Base-by-base conservation (phyloP, 2,329 filamentous ascomycete genomes). In the Colletotrichum sp. region DNA sequence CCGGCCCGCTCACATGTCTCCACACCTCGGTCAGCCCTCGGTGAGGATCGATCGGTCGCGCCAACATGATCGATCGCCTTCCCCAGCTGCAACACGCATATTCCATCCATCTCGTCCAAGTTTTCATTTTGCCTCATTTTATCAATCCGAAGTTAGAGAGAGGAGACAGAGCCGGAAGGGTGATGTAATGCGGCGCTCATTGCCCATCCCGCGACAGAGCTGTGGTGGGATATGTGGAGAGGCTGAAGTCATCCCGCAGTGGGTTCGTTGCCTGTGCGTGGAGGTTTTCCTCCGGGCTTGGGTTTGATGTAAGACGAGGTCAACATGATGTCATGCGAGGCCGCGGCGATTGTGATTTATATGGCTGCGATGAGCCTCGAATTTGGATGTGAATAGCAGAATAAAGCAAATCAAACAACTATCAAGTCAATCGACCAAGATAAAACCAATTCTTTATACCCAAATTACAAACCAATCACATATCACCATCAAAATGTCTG, bases 161-260 rank as follows among this genome's bases (percentile, higher is more conserved):
- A 10, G 26, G 32, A 55, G 10, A 55, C 7, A 34, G 44, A 44
- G 28, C 5, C 24, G 34, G 13, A 21, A 8, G 9, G 2, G 36
- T 76, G 73, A 76, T 76, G 73, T 76, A 76, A 76, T 76, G 30
- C 16, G n/a, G 5, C n/a, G 30, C 55, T 73, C 70, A 73, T 73
- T 39, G n/a, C 36, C 26, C 7, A 9, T 21, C 30, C 21, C 24
- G 64, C 49, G 16, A 36, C n/a, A 52, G 18, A 13, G 4, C 32
- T 65, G 64, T 21, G 57, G 73, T 49, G 34, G 55, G 57, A 63
- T 62, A 28, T 76, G 73, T 76, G 73, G 73, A 64, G 70, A 73
- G 64, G 59, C 73, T 76, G 73, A 76, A 76, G 73, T 76, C 73
- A 76, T 76, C 32, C 70, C 64, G 18, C 73, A 64, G 69, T 71